Conservation (phyloP, 768 basidiomycete genomes). For the Tricholoma terreum region DNA sequence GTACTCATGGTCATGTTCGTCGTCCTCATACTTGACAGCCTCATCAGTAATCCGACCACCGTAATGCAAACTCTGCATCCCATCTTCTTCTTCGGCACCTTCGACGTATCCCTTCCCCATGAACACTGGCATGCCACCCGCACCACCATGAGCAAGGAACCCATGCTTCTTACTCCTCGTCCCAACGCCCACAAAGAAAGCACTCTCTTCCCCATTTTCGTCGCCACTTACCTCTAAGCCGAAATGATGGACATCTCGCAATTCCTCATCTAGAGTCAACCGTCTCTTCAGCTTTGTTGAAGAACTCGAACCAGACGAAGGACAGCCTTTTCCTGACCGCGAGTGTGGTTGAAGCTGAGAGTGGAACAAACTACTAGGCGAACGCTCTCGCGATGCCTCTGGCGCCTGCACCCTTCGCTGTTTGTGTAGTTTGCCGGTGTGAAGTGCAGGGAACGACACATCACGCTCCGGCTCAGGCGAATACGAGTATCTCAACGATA, state of each 20-base stretch:
- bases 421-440: not conserved
- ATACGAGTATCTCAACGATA: slow-evolving; percentile 28
- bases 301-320: not conserved
- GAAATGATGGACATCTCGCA: slow-evolving; percentile 36
- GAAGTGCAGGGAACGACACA: not conserved
- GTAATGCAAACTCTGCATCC: not conserved
- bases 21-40: not conserved
- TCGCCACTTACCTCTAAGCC: slow-evolving; percentile 23
- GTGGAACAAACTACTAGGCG: not conserved
- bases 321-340: not conserved
- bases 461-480: not conserved
- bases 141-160: slow-evolving; percentile 75
- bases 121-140: slow-evolving; percentile 65
- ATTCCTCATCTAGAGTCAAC: slow-evolving; percentile 66
- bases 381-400: not conserved
- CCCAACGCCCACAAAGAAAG: slow-evolving; percentile 52
- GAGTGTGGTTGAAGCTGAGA: not conserved
- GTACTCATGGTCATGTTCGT: slow-evolving; percentile 13
- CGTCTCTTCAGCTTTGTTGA: slow-evolving; percentile 20
- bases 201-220: slow-evolving; percentile 46
- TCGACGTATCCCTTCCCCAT: slow-evolving; percentile 69
- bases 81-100: slow-evolving; percentile 41
- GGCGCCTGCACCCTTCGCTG: not conserved
- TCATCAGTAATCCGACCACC: not conserved
- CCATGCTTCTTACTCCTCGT: slow-evolving; percentile 50